Evolutionary conservation across 352 stramenopile genomes (phyloP), one percentile per base, ranked within the genome.

Genomic region (Pythium pyrilobum): DNA sequence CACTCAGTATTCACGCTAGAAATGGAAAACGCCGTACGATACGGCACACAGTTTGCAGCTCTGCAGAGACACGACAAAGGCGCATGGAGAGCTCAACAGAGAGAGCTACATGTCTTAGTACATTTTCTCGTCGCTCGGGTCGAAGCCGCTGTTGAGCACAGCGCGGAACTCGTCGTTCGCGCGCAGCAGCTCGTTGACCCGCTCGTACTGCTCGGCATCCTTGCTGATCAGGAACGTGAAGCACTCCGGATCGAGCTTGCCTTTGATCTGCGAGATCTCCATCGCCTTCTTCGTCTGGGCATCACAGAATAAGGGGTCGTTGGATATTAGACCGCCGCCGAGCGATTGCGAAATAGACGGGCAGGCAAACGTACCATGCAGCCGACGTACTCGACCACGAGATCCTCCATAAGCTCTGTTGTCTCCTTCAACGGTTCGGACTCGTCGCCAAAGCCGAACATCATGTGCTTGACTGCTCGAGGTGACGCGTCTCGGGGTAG

Each of bases 381-480:
- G 39, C 87, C 71, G 15, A 92, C 65, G 52, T 95, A 88, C 41
- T 95, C 85, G 27, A 90, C 75, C 34, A 88, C 77, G 9, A 95
- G 66, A 37, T 95, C 85, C 61, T 95, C 81, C 82, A 95, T 95
- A 36, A 92, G 69, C 54, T 87, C 69, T 1, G 76, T 75, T 5
- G 77, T 84, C 62, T 92, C 85, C n/a, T 77, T 69, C 29, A 89
- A 52, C 9, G 85, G 77, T 40, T 90, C 77, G 3, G 57, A 52
- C 41, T 85, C 80, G 41, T 95, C 85, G 0, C 85, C 85, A 60
- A 95, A 95, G 21, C 85, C 85, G 49, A 92, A 91, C 61, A 95
- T 86, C 85, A 95, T 95, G 54, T 92, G 78, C 44, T 93, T 95
- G 61, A 95, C 85, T 95, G 43, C n/a, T n/a, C n/a, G n/a, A n/a